These are phyloP conservation scores for Colletotrichum sansevieriae DNA, from an alignment of 2,329 filamentous ascomycete genomes.

Conservation along the genomic window DNA sequence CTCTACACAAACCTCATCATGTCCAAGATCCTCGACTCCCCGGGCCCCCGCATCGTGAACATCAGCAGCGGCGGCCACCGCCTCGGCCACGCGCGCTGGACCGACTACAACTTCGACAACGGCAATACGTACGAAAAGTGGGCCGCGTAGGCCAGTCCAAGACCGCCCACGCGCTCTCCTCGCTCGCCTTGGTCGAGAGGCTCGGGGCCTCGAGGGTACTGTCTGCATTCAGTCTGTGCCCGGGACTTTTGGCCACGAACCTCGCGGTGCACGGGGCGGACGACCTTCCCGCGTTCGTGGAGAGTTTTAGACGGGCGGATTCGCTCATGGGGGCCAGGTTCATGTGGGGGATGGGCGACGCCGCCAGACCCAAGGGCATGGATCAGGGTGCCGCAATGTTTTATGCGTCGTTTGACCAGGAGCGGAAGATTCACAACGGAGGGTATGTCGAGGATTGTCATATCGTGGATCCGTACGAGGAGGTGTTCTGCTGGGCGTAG, in stretches of 20 bases:
- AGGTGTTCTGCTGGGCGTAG: conserved; percentile 32
- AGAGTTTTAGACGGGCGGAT: conserved; percentile 13
- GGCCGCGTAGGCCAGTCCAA: conserved; percentile 47
- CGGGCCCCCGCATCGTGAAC: conserved; percentile 55
- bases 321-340: conserved; percentile 25
- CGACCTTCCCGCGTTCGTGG: conserved; percentile 23
- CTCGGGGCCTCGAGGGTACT: conserved; percentile 50
- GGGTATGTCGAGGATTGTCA: conserved; percentile 27
- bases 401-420: conserved; percentile 33
- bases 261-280: conserved; percentile 29
- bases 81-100: conserved; percentile 56
- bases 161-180: conserved; percentile 47
- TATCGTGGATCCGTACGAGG: conserved; percentile 35
- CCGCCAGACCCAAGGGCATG: conserved; percentile 19
- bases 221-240: conserved; percentile 60
- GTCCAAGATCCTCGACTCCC: conserved; percentile 47
- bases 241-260: conserved; percentile 66
- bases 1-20: conserved; percentile 56
- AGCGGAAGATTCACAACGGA: conserved; percentile 29
- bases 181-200: conserved; percentile 28
- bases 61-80: conserved; percentile 60
- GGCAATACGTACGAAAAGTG: conserved; percentile 45
- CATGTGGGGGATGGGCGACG: conserved; percentile 17
- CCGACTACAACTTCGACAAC: conserved; percentile 57
- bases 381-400: conserved; percentile 36